Percentiles rank a stretch among this genome's conserved stretches.
Evolutionary conservation across 441 rosid species (phyloP).

Genomic region (Flueggea neowawraea): DNA sequence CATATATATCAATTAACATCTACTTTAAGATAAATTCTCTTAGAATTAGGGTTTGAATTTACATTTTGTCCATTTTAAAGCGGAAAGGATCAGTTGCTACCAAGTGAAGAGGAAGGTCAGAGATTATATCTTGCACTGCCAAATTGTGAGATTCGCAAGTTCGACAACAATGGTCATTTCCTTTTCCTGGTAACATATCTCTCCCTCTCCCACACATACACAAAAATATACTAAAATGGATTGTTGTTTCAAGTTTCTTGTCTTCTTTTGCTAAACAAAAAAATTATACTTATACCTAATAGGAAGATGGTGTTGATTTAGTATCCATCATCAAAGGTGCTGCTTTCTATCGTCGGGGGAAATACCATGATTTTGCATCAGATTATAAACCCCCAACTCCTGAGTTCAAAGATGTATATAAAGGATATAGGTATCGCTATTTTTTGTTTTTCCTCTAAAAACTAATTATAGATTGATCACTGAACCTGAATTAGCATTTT

Average conservation of each 20-base stretch:
- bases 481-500: neutral
- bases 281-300: slow-evolving; percentile 2
- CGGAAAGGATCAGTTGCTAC: slow-evolving; percentile 46
- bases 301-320: slow-evolving; percentile 66
- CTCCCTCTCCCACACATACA: neutral
- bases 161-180: slow-evolving; percentile 40
- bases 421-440: slow-evolving; percentile 7
- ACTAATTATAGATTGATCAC: neutral
- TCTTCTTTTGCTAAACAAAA: neutral
- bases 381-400: slow-evolving; percentile 63
- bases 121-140: slow-evolving; percentile 25
- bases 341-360: slow-evolving; percentile 53
- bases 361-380: slow-evolving; percentile 29
- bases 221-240: too few species aligned
- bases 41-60: neutral
- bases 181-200: slow-evolving; percentile 35
- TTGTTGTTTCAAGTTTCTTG: neutral
- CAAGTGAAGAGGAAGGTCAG: slow-evolving; percentile 35
- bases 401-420: slow-evolving; percentile 38
- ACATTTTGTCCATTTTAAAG: slow-evolving; percentile 13
- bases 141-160: slow-evolving; percentile 36
- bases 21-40: neutral
- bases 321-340: slow-evolving; percentile 46
- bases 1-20: neutral
- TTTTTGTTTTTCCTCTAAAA: neutral